A percentile compares a stretch with the other conserved stretches of the same genome.
phyloP scores from a whole-genome alignment of 352 stramenopile genomes.

The Phytophthora hybrid region DNA sequence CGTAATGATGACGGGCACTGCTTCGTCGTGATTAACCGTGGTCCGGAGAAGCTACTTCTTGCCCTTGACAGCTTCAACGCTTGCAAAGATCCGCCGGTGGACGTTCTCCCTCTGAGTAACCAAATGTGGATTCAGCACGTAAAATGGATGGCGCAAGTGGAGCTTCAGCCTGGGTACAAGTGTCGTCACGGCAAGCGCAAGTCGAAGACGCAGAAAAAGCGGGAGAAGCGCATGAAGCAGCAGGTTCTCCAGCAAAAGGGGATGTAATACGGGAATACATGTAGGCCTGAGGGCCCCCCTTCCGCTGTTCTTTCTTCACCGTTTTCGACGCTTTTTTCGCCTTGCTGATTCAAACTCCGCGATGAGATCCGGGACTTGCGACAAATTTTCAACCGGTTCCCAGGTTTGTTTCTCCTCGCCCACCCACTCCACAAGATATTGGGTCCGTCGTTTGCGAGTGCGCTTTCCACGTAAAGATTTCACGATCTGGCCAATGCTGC shows the following conservation, averaged over 20 bases:
- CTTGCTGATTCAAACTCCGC: conserved; percentile 1
- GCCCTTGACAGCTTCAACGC: not conserved
- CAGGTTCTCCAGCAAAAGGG: not conserved
- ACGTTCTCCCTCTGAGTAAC: not conserved
- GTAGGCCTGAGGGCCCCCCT: conserved; percentile 6
- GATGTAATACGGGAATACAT: conserved; percentile 23
- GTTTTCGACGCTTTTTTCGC: conserved; percentile 4
- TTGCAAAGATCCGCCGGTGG: not conserved
- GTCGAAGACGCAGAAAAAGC: too few species aligned
- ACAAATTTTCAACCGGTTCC: conserved; percentile 22
- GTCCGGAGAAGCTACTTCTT: not conserved
- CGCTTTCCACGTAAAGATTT: conserved; percentile 6
- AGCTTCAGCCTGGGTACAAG: not conserved
- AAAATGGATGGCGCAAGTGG: conserved; percentile 4
- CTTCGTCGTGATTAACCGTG: conserved; percentile 1
- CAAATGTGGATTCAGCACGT: not conserved
- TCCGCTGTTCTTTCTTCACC: not conserved
- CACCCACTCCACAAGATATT: conserved; percentile 33
- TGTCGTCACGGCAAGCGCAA: conserved; percentile 11
- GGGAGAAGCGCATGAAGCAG: not conserved
- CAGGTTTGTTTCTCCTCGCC: too few species aligned
- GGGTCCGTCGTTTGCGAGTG: not conserved
- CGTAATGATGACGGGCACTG: conserved; percentile 2
- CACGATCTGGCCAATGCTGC: conserved; percentile 7
- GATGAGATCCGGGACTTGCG: conserved; percentile 13